These are phyloP conservation scores for Digitaria exilis DNA, from an alignment of 202 grass and related monocot genomes.

Conservation along the genomic window DNA sequence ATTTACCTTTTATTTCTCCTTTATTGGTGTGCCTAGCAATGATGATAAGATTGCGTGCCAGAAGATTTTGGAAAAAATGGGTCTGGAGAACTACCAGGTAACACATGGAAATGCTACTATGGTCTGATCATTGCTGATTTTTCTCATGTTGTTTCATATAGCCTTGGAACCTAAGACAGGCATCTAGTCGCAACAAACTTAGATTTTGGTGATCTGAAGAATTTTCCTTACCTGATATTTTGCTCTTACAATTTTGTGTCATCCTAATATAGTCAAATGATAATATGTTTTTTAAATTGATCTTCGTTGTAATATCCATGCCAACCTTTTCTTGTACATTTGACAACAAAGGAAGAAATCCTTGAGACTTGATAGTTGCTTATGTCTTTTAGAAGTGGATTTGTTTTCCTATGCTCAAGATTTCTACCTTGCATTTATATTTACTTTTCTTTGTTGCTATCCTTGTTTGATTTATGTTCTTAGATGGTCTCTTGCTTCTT, in stretches of 20 bases:
- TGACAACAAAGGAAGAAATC: not conserved
- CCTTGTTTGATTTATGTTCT: conserved; percentile 31
- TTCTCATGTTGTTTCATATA: conserved; percentile 17
- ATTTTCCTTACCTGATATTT: conserved; percentile 14
- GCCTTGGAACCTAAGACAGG: not conserved
- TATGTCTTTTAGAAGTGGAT: not conserved
- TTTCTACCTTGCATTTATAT: not conserved
- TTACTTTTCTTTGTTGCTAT: not conserved
- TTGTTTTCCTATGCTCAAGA: conserved; percentile 9
- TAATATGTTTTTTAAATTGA: conserved; percentile 14
- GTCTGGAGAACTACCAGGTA: conserved; percentile 92
- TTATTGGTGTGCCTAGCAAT: conserved; percentile 63
- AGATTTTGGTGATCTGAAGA: conserved; percentile 26
- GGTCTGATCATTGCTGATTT: not conserved
- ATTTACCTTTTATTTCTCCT: conserved; percentile 28
- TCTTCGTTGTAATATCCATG: conserved; percentile 18
- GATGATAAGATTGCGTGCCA: conserved; percentile 88
- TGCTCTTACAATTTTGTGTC: conserved; percentile 14
- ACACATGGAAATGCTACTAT: conserved; percentile 32
- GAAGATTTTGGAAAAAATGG: conserved; percentile 93
- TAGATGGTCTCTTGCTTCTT: conserved; percentile 28
- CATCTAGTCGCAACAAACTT: conserved; percentile 17
- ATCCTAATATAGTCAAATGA: conserved; percentile 18
- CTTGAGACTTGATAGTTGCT: not conserved
- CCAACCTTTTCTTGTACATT: not conserved